Conservation (phyloP, 1,284 basidiomycete species). For the Fomitopsis betulina region DNA sequence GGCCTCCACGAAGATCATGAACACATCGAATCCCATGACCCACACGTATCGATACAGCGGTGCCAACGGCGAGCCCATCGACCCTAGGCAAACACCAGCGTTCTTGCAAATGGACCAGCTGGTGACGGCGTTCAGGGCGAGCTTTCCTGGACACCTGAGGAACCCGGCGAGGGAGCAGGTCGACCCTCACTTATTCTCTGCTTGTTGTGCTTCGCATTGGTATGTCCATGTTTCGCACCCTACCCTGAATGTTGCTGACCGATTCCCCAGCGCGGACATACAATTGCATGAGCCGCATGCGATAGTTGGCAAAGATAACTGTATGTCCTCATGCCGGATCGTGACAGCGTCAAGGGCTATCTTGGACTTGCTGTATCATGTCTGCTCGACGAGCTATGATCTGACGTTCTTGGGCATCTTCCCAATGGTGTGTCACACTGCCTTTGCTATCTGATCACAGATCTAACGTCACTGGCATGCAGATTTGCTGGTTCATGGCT, state of each 20-base stretch:
- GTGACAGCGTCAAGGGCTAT: slow-evolving; percentile 60
- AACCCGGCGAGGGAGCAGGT: slow-evolving; percentile 50
- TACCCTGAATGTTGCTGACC: not conserved
- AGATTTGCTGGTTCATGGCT: slow-evolving; percentile 69
- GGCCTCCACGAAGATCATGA: slow-evolving; percentile 27
- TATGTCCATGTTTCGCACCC: slow-evolving; percentile 28
- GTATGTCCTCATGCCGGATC: slow-evolving; percentile 63
- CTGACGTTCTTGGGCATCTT: slow-evolving; percentile 60
- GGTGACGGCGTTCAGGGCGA: slow-evolving; percentile 49
- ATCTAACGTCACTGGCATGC: slow-evolving; percentile 2
- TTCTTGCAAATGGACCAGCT: slow-evolving; percentile 65
- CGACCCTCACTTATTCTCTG: slow-evolving; percentile 63
- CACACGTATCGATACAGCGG: slow-evolving; percentile 6
- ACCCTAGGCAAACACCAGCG: slow-evolving; percentile 53
- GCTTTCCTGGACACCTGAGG: slow-evolving; percentile 53
- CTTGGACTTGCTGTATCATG: slow-evolving; percentile 60
- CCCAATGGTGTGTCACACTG: slow-evolving; percentile 41
- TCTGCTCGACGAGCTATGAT: slow-evolving; percentile 68
- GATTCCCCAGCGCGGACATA: slow-evolving; percentile 47
- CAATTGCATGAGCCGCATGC: slow-evolving; percentile 72
- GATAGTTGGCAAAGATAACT: slow-evolving; percentile 47
- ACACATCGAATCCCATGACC: slow-evolving; percentile 8
- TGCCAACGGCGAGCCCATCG: slow-evolving; percentile 26
- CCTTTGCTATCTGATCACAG: not conserved
- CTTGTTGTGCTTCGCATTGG: slow-evolving; percentile 60